Percentiles rank a stretch among this genome's conserved stretches.
phyloP scores from a whole-genome alignment of 2,329 filamentous ascomycete species.

The Plectosphaerella plurivora region DNA sequence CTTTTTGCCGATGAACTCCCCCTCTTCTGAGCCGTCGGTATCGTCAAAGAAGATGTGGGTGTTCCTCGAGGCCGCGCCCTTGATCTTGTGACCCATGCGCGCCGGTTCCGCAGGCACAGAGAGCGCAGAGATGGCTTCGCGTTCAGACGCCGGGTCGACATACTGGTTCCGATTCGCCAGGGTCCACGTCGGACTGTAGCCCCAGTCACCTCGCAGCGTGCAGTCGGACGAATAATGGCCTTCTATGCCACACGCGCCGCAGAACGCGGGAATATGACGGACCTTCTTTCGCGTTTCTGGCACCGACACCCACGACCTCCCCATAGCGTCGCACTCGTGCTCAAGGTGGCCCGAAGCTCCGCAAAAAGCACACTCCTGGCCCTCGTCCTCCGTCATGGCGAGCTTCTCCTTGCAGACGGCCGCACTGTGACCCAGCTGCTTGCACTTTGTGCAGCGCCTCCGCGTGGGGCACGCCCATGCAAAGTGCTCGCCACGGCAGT shows the following conservation, averaged over 20 bases:
- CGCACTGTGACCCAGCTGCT: constrained; percentile 54
- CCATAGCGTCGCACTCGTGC: constrained; percentile 53
- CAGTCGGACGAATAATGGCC: constrained; percentile 58
- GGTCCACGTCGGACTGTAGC: constrained; percentile 46
- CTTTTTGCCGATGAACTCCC: constrained; percentile 33
- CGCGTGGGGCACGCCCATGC: constrained; percentile 45
- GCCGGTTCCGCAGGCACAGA: constrained; percentile 22
- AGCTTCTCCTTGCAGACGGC: constrained; percentile 53
- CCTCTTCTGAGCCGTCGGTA: constrained; percentile 39
- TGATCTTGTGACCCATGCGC: constrained; percentile 20
- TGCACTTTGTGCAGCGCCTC: constrained; percentile 54
- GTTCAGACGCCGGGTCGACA: constrained; percentile 37
- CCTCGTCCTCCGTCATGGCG: constrained; percentile 43
- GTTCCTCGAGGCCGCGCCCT: constrained; percentile 26
- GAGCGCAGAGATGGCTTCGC: constrained; percentile 25
- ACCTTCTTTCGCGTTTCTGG: constrained; percentile 41
- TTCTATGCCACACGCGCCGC: constrained; percentile 49
- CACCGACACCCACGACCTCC: constrained; percentile 49
- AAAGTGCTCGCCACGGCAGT: constrained; percentile 44
- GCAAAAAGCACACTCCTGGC: constrained; percentile 58
- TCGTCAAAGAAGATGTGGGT: constrained; percentile 41
- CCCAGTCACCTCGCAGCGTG: constrained; percentile 15
- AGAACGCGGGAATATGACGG: constrained; percentile 43
- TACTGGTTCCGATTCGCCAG: constrained; percentile 43
- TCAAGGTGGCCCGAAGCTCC: constrained; percentile 52